phyloP scores from a whole-genome alignment of 1,139 yeast genomes.

The Debaryomyces psychrophilus region DNA sequence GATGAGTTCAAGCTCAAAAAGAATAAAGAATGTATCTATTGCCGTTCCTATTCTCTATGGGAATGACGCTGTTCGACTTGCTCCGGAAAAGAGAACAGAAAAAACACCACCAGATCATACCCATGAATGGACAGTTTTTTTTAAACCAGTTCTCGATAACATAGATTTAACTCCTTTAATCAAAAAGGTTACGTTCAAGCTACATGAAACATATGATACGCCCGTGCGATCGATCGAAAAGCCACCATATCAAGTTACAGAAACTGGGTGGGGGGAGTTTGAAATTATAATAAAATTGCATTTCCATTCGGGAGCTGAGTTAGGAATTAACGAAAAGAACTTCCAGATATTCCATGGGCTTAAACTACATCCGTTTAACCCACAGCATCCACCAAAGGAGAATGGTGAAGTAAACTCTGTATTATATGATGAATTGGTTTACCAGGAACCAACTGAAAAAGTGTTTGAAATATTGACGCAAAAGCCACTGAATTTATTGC shows the following conservation, averaged over 20 bases:
- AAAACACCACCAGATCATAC: constrained; percentile 89
- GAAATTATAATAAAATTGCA: constrained; percentile 87
- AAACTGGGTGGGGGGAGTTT: constrained; percentile 99
- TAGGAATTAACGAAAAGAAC: constrained; percentile 75
- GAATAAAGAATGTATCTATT: constrained; percentile 70
- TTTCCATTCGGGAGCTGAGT: constrained; percentile 75
- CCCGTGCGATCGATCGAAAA: constrained; percentile 80
- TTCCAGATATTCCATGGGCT: constrained; percentile 85
- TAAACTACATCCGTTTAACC: constrained; percentile 87
- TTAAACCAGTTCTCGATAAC: constrained; percentile 79
- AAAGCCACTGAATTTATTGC: constrained; percentile 74
- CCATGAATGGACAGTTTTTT: constrained; percentile 93
- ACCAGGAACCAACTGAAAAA: constrained; percentile 92
- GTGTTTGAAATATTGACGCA: constrained; percentile 78
- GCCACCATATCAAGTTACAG: constrained; percentile 95
- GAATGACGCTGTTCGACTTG: constrained; percentile 76
- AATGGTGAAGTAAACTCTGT: constrained; percentile 63
- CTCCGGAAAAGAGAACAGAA: constrained; percentile 61
- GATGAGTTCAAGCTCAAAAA: constrained; percentile 29
- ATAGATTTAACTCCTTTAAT: constrained; percentile 78
- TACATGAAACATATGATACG: constrained; percentile 91
- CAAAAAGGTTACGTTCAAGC: constrained; percentile 88
- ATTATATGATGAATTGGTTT: constrained; percentile 87
- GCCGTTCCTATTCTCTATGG: constrained; percentile 89
- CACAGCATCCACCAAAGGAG: constrained; percentile 41